Conservation (phyloP, 2,329 filamentous ascomycete species). For the Phaeomoniella chlamydospora region DNA sequence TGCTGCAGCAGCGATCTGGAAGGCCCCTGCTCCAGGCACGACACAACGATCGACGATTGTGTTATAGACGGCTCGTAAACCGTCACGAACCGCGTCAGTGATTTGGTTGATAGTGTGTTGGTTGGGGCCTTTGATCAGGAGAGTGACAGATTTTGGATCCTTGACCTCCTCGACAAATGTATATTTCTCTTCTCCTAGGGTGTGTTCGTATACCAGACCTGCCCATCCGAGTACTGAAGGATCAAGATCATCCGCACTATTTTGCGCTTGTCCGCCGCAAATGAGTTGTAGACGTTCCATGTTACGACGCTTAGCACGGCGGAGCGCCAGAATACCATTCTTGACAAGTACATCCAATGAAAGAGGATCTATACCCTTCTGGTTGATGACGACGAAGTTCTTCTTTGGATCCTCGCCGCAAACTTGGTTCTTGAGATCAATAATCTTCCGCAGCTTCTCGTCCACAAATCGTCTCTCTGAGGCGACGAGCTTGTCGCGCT, state of each 20-base stretch:
- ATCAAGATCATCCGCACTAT: conserved; percentile 86
- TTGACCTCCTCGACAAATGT: conserved; percentile 98
- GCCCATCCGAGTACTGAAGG: conserved; percentile 90
- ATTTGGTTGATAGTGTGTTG: conserved; percentile 93
- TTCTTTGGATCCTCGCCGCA: conserved; percentile 89
- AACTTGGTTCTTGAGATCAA: conserved; percentile 94
- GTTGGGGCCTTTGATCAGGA: conserved; percentile 97
- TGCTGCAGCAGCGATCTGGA: conserved; percentile 83
- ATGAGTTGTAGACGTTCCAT: conserved; percentile 97
- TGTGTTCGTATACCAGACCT: conserved; percentile 91
- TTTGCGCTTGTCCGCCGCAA: conserved; percentile 81
- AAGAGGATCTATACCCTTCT: conserved; percentile 96
- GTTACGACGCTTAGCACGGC: conserved; percentile 92
- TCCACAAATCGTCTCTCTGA: conserved; percentile 93
- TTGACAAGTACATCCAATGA: conserved; percentile 93
- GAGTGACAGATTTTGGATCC: conserved; percentile 92
- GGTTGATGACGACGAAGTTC: conserved; percentile 95
- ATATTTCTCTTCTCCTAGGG: conserved; percentile 96
- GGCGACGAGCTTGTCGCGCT: conserved; percentile 95
- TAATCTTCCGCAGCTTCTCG: conserved; percentile 91
- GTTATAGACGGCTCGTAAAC: conserved; percentile 93
- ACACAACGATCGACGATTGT: conserved; percentile 98
- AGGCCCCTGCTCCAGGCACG: conserved; percentile 85
- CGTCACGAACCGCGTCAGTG: conserved; percentile 89
- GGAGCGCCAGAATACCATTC: conserved; percentile 90